Evolutionary conservation across 2,329 filamentous ascomycete species (phyloP), one percentile per base, ranked within the genome.

Genomic region (Nigrograna mackinnonii): DNA sequence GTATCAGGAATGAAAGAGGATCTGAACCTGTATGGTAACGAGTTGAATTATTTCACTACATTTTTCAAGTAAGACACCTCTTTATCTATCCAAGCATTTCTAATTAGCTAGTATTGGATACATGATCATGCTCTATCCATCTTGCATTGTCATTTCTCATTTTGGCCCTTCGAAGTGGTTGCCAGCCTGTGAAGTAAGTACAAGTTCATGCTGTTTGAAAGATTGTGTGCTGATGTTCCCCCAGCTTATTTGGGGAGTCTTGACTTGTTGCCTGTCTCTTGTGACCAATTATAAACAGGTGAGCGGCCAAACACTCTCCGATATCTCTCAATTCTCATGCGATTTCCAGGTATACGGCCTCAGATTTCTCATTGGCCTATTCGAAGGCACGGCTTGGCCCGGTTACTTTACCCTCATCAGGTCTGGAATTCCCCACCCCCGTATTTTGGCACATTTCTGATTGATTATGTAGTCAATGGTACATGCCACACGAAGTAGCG

Each of bases 281-380:
- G 59, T 54, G 9, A 54, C 37, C n/a, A 58, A 41, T 18, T 50
- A 54, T 21, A 39, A 47, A 5, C 54, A 58, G 28, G 43, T 63
- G 6, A 61, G 62, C 35, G 54, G 47, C 4, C 48, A 60, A 14
- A 52, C 58, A 4, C 61, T 58, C 32, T 37, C 62, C 7, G n/a
- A n/a, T n/a, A n/a, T n/a, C n/a, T n/a, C n/a, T n/a, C n/a, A n/a
- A n/a, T n/a, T n/a, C n/a, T n/a, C n/a, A n/a, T n/a, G n/a, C n/a
- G n/a, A n/a, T n/a, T n/a, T n/a, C n/a, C 54, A 58, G 28, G 43
- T 63, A 6, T 63, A 63, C 35, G 54, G 47, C 4, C 48, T 62
- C 17, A 52, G 60, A 4, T 62, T 58, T 32, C 39, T 64, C 7
- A 51, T 61, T 1, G 49, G 49, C 1, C 16, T 52, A 19, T 35